A percentile compares a stretch with the other conserved stretches of the same genome.
Evolutionary conservation across 768 basidiomycete genomes (phyloP).

Genomic region (Lactarius psammicola): DNA sequence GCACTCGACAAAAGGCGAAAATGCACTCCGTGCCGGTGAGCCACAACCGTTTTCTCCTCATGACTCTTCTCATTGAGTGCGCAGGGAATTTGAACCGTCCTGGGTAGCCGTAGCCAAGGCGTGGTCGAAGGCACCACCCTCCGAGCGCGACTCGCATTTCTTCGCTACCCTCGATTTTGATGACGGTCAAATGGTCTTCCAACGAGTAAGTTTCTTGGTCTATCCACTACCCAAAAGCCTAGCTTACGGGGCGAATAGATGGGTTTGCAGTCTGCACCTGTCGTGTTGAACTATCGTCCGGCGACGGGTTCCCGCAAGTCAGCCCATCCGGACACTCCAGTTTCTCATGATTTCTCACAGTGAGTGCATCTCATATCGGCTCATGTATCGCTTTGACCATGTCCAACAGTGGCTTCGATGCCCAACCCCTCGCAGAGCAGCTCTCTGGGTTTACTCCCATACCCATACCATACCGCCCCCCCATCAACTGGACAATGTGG

Average conservation of each 20-base stretch:
- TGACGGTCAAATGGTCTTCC: slow-evolving; percentile 70
- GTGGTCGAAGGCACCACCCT: slow-evolving; percentile 64
- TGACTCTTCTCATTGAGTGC: slow-evolving; percentile 3
- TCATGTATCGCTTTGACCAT: not conserved
- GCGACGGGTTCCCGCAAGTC: slow-evolving; percentile 65
- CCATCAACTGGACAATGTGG: slow-evolving; percentile 68
- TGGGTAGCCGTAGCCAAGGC: slow-evolving; percentile 80
- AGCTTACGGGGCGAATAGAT: slow-evolving; percentile 49
- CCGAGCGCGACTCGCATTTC: slow-evolving; percentile 79
- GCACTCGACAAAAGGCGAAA: slow-evolving; percentile 78
- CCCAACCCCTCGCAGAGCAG: slow-evolving; percentile 71
- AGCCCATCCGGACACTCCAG: slow-evolving; percentile 51
- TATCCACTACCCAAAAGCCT: not conserved
- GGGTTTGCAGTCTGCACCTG: slow-evolving; percentile 78
- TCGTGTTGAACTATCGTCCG: slow-evolving; percentile 74
- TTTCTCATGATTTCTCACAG: slow-evolving; percentile 79
- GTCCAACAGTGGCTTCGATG: slow-evolving; percentile 71
- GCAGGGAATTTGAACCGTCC: slow-evolving; percentile 81
- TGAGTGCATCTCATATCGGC: slow-evolving; percentile 36
- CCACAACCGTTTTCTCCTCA: not conserved
- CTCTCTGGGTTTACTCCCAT: slow-evolving; percentile 73
- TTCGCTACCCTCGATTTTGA: slow-evolving; percentile 92
- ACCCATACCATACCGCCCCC: slow-evolving; percentile 77
- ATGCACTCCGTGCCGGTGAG: slow-evolving; percentile 92
- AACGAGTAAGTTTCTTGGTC: slow-evolving; percentile 53